phyloP scores from a whole-genome alignment of 768 basidiomycete species.

The Wakefieldia striispora region DNA sequence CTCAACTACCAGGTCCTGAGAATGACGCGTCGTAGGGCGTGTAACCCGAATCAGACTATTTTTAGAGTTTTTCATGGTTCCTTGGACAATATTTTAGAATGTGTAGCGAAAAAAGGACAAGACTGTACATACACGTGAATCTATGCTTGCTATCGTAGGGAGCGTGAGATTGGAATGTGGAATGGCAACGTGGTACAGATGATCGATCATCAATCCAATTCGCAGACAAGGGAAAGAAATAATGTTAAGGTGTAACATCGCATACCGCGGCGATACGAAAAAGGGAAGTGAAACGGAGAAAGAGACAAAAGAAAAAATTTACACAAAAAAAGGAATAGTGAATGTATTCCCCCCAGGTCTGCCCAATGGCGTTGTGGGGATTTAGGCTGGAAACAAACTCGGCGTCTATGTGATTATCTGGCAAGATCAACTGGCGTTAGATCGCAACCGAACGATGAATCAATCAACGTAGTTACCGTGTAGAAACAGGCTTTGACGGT shows the following conservation, averaged over 20 bases:
- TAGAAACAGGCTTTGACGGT: neutral
- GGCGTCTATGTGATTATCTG: too few relatives aligned
- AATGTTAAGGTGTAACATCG: neutral
- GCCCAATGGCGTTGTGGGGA: neutral
- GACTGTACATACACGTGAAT: slow-evolving; percentile 14
- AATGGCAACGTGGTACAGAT: neutral
- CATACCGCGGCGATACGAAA: too few relatives aligned
- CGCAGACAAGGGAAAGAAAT: slow-evolving; percentile 23
- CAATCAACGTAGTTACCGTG: slow-evolving; percentile 9
- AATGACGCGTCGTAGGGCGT: too few relatives aligned
- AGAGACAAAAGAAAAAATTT: too few relatives aligned
- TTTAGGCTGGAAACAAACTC: neutral
- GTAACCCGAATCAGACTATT: too few relatives aligned
- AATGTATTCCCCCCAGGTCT: neutral
- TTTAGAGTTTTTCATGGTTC: neutral
- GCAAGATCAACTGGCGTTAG: too few relatives aligned
- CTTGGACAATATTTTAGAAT: neutral
- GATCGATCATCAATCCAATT: neutral
- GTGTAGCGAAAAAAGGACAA: slow-evolving; percentile 28
- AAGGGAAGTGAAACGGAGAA: too few relatives aligned
- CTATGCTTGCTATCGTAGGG: neutral
- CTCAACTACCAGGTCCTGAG: too few relatives aligned
- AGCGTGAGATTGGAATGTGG: neutral
- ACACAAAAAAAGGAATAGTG: slow-evolving; percentile 25
- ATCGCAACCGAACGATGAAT: too few relatives aligned